These are phyloP conservation scores for Gracilariopsis chorda DNA, from an alignment of 23 red algal species.

Conservation along the genomic window DNA sequence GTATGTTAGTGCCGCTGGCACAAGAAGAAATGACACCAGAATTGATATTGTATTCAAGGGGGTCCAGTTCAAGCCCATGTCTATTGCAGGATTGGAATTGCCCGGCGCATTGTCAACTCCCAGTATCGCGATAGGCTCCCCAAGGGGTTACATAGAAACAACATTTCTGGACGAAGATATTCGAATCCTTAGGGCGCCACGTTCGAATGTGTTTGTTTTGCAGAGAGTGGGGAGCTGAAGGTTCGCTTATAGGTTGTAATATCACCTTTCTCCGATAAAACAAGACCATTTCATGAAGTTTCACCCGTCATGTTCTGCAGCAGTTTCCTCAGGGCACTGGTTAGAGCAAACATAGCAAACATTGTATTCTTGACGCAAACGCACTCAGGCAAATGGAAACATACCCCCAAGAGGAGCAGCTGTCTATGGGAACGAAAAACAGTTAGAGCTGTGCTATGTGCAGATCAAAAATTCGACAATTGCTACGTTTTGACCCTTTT, in stretches of 20 bases:
- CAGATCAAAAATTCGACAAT: no score
- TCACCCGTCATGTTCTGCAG: no score
- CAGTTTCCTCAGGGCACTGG: no score
- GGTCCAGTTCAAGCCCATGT: neutral
- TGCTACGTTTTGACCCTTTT: no score
- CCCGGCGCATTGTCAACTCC: neutral
- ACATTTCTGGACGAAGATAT: slow-evolving; percentile 69
- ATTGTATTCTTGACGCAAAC: no score
- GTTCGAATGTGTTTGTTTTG: neutral
- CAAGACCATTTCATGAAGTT: no score
- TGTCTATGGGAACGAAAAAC: no score
- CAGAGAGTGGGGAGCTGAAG: neutral
- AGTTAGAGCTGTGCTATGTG: no score
- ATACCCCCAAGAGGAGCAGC: no score
- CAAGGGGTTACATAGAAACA: slow-evolving; percentile 57
- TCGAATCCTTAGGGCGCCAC: slow-evolving; percentile 27
- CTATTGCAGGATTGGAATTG: slow-evolving; percentile 9
- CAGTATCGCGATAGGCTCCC: neutral
- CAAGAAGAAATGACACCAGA: neutral
- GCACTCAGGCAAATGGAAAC: no score
- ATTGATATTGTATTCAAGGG: slow-evolving; percentile 38
- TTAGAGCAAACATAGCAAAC: no score
- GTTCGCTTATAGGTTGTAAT: neutral
- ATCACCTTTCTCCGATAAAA: no score
- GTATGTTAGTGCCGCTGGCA: slow-evolving; percentile 28